phyloP scores from a whole-genome alignment of 371 early-diverging fungal genomes.

The Mortierella polycephala region DNA sequence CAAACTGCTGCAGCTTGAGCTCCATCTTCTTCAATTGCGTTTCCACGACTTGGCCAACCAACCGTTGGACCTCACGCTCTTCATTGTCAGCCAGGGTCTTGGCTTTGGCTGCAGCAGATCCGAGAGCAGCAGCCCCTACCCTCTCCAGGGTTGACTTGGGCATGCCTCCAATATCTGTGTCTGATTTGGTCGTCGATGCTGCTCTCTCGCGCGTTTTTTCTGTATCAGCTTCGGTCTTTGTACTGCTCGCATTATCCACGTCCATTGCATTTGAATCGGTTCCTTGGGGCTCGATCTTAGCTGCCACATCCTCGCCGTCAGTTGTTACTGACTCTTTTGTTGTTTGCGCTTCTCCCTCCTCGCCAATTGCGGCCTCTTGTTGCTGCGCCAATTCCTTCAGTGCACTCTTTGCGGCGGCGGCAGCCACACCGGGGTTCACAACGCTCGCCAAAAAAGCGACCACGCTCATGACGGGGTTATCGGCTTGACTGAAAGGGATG shows the following conservation, averaged over 20 bases:
- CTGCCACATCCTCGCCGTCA: constrained; percentile 12
- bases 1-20: constrained; percentile 91
- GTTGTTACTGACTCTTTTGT: constrained; percentile 17
- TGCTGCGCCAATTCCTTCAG: constrained; percentile 59
- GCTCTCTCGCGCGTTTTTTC: constrained; percentile 18
- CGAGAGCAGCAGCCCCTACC: constrained; percentile 71
- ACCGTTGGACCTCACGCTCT: constrained; percentile 73
- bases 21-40: constrained; percentile 88
- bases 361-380: constrained; percentile 44
- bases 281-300: constrained; percentile 16
- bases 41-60: constrained; percentile 86
- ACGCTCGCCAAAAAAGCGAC: constrained; percentile 94
- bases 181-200: background rate
- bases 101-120: constrained; percentile 75
- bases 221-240: constrained; percentile 17
- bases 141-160: constrained; percentile 62
- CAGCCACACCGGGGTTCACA: constrained; percentile 92
- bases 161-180: constrained; percentile 18
- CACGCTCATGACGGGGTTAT: constrained; percentile 97
- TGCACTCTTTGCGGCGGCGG: constrained; percentile 86
- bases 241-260: constrained; percentile 43
- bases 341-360: constrained; percentile 18
- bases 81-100: constrained; percentile 64
- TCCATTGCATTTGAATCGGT: constrained; percentile 42
- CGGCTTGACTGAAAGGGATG: constrained; percentile 86